Percentiles rank a stretch among this genome's conserved stretches.
Evolutionary conservation across 2,329 filamentous ascomycete species (phyloP).

Genomic region (Epichloe brachyelytri): DNA sequence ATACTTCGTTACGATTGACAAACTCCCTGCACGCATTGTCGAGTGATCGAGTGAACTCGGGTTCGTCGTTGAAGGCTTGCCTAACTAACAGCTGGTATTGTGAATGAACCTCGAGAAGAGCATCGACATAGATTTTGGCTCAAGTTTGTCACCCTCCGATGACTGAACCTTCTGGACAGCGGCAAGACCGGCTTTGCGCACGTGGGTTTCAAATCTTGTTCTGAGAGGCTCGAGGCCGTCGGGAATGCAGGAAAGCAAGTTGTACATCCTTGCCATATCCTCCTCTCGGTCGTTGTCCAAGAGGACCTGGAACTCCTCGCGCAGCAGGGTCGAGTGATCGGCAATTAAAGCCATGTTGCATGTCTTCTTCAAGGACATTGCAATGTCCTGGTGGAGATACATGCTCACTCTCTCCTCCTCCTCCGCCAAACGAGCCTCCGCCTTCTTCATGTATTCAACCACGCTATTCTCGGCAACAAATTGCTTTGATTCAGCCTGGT

Average conservation of each 20-base stretch:
- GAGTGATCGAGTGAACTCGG: constrained; percentile 88
- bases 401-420: constrained; percentile 89
- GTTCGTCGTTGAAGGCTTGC: constrained; percentile 85
- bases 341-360: constrained; percentile 85
- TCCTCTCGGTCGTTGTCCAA: constrained; percentile 91
- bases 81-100: constrained; percentile 88
- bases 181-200: constrained; percentile 74
- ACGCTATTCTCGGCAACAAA: constrained; percentile 96
- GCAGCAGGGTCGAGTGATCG: constrained; percentile 71
- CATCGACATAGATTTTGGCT: constrained; percentile 93
- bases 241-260: constrained; percentile 73
- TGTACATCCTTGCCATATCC: constrained; percentile 95
- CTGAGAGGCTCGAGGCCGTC: constrained; percentile 85
- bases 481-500: constrained; percentile 80
- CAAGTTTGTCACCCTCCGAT: constrained; percentile 74
- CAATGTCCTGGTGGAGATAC: constrained; percentile 86
- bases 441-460: constrained; percentile 99
- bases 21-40: constrained; percentile 98
- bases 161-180: constrained; percentile 85
- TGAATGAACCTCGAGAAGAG: constrained; percentile 83
- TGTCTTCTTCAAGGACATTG: constrained; percentile 66
- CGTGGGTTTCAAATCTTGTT: constrained; percentile 79
- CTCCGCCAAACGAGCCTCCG: constrained; percentile 74
- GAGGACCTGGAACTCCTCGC: constrained; percentile 90
- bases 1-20: constrained; percentile 94